Conservation (phyloP, 2,329 filamentous ascomycete species). For the Colletotrichum cordylinicola region DNA sequence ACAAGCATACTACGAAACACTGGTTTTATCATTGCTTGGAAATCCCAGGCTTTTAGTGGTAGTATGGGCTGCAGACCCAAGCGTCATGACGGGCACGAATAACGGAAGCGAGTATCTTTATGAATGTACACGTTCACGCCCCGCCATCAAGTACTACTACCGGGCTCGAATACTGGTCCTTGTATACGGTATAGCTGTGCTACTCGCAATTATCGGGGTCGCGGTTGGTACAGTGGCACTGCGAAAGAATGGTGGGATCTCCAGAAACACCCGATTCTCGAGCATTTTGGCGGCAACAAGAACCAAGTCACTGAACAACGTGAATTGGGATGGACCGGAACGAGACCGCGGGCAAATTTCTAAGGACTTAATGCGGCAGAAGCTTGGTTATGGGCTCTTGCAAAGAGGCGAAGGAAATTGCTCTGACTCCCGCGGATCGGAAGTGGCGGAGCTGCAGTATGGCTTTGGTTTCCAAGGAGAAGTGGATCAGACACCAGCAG, state of each 20-base stretch:
- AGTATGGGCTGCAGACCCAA: conserved; percentile 32
- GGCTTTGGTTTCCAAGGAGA: not conserved
- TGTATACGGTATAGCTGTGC: conserved; percentile 35
- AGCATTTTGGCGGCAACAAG: conserved; percentile 41
- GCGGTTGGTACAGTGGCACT: conserved; percentile 29
- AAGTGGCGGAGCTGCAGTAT: not conserved
- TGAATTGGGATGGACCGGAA: conserved; percentile 21
- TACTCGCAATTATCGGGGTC: conserved; percentile 28
- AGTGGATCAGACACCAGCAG: not conserved
- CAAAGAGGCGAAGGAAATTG: not conserved
- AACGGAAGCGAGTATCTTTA: conserved; percentile 13
- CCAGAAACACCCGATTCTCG: conserved; percentile 38
- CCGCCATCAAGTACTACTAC: conserved; percentile 31
- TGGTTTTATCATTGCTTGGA: conserved; percentile 36
- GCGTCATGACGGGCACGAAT: not conserved
- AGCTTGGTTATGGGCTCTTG: not conserved
- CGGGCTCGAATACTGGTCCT: conserved; percentile 32
- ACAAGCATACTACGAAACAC: conserved; percentile 32
- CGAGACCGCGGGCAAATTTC: not conserved
- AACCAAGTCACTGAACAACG: conserved; percentile 34
- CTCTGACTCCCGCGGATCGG: not conserved
- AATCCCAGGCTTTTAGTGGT: conserved; percentile 36
- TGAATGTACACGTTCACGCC: conserved; percentile 31
- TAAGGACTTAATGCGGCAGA: not conserved
- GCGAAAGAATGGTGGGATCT: conserved; percentile 30